phyloP scores from a whole-genome alignment of 192 early-diverging fungal genomes.

The Backusella luteola region DNA sequence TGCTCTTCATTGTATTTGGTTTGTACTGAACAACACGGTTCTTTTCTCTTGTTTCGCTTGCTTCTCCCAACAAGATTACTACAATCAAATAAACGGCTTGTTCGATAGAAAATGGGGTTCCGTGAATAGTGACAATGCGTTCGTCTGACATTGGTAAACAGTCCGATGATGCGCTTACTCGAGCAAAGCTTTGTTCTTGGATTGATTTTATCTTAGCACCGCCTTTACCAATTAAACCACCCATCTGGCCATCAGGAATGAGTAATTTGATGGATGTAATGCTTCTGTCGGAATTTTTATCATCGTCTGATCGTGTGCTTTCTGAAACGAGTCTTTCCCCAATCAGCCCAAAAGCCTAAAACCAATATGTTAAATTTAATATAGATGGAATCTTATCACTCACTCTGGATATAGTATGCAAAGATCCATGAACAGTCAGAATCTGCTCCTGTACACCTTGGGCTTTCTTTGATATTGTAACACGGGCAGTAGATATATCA shows the following conservation, averaged over 20 bases:
- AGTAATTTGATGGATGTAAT: constrained; percentile 75
- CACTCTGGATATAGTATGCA: constrained; percentile 67
- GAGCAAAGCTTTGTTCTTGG: constrained; percentile 84
- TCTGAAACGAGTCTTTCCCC: constrained; percentile 70
- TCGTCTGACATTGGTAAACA: constrained; percentile 89
- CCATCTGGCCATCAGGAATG: constrained; percentile 84
- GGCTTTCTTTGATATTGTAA: constrained; percentile 86
- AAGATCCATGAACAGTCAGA: constrained; percentile 67
- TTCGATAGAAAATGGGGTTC: constrained; percentile 79
- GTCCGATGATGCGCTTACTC: constrained; percentile 80
- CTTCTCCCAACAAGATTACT: constrained; percentile 71
- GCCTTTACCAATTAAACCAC: constrained; percentile 85
- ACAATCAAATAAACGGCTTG: constrained; percentile 83
- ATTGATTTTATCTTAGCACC: constrained; percentile 91
- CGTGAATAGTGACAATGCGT: constrained; percentile 80
- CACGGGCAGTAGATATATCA: constrained; percentile 76
- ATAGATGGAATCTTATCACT: background rate
- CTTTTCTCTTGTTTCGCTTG: constrained; percentile 62
- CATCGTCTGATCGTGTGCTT: constrained; percentile 43
- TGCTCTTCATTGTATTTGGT: constrained; percentile 44
- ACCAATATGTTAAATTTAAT: background rate
- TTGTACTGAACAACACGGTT: constrained; percentile 70
- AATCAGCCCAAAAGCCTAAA: constrained; percentile 61
- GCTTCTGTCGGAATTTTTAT: background rate
- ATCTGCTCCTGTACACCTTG: constrained; percentile 69